Percentiles rank a stretch among this genome's conserved stretches.
These are phyloP conservation scores for Cnidoscolus chayamansa DNA, from an alignment of 441 rosid genomes.

Conservation along the genomic window DNA sequence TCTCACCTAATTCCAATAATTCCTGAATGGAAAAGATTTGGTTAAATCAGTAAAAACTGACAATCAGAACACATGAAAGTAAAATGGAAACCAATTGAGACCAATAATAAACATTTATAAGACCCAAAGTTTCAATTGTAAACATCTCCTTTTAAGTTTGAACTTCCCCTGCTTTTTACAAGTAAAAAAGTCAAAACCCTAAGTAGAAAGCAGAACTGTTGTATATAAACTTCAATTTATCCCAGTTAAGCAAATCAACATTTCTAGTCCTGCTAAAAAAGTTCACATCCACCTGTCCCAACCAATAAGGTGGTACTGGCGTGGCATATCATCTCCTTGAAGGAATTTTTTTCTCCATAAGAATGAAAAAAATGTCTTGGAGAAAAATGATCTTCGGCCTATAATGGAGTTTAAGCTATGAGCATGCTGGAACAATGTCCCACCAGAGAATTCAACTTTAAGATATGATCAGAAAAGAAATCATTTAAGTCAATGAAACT, in stretches of 20 bases:
- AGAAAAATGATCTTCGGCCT: not conserved
- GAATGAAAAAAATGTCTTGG: too few species aligned
- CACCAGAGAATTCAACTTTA: not conserved
- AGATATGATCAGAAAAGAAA: not conserved
- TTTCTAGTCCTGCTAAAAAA: not conserved
- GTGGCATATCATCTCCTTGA: not conserved
- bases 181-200: not conserved
- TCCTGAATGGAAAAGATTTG: constrained; percentile 39
- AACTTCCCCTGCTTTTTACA: not conserved
- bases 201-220: not conserved
- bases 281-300: not conserved
- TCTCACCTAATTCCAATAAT: constrained; percentile 67
- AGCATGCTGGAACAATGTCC: not conserved
- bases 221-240: not conserved
- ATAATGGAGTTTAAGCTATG: not conserved
- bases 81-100: not conserved
- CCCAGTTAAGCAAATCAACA: not conserved
- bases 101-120: not conserved
- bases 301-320: not conserved
- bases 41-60: not conserved
- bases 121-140: constrained; percentile 2
- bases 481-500: not conserved
- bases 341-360: too few species aligned
- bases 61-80: not conserved
- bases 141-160: constrained; percentile 2